Evolutionary conservation across 768 basidiomycete species (phyloP), one percentile per base, ranked within the genome.

Genomic region (Hortiboletus flavorubellus): DNA sequence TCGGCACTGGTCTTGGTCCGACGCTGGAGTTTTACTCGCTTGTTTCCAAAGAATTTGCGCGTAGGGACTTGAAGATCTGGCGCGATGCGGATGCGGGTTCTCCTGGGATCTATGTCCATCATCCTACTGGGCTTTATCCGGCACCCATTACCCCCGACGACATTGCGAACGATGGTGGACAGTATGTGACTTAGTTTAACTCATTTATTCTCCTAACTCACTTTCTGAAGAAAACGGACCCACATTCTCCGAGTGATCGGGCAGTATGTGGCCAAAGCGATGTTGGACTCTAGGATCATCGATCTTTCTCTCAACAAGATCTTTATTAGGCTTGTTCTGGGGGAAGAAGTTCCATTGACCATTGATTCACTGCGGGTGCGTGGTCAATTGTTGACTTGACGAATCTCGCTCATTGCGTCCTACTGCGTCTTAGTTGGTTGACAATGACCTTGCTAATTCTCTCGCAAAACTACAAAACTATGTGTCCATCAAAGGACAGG

Each of bases 11-110:
- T 18, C 77, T 99, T 11, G 97, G 97, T 3, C 97, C 97, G 8
- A 98, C 97, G 26, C 79, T 98, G 23, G 97, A 99, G 74, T 99
- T 99, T 74, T 99, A 98, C 71, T 91, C 95, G n/a, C 74, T 98
- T 47, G 97, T 94, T 8, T 96, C 92, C 41, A 90, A 87, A 64
- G 97, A 98, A 71, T 98, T 98, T 69, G 93, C 93, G 0, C 78
- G 91, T 51, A 83, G 87, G 63, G 85, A 91, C 56, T 75, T 98
- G 61, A 89, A 90, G 72, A 80, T 98, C 31, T 98, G 97, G 97
- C 80, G 93, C 54, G 92, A 93, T 65, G 85, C 86, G 2, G 93
- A 97, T 56, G 72, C 79, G 12, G 69, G 74, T 49, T 77, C 80
- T 35, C 68, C 80, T 26, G 83, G 85, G 5, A 68, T 77, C 1